phyloP scores from a whole-genome alignment of 108 stramenopile species.

The Licmophora abbreviata region DNA sequence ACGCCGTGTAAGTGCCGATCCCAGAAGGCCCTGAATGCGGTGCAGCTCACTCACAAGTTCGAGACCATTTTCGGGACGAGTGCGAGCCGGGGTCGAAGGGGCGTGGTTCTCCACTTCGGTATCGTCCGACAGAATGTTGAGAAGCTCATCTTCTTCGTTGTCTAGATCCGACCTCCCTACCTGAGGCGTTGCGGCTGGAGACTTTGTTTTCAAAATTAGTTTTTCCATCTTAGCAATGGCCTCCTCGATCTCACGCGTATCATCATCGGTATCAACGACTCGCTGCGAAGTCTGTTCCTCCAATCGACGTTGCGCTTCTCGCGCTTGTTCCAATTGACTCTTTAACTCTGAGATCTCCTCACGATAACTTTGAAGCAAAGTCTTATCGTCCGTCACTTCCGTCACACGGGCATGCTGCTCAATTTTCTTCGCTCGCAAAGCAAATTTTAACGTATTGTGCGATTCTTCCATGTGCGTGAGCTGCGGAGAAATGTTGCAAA shows the following conservation, averaged over 20 bases:
- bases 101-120: background rate
- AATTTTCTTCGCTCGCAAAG: conserved; percentile 83
- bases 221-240: conserved; percentile 78
- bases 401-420: conserved; percentile 77
- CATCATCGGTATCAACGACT: conserved; percentile 39
- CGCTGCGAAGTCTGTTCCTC: conserved; percentile 5
- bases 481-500: conserved; percentile 77
- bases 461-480: conserved; percentile 76
- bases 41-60: conserved; percentile 21
- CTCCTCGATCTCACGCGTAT: conserved; percentile 52
- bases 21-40: conserved; percentile 74
- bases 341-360: conserved; percentile 82
- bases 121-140: background rate
- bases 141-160: background rate
- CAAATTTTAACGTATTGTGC: conserved; percentile 92
- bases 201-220: conserved; percentile 62
- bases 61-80: no score
- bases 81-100: background rate
- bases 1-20: conserved; percentile 52
- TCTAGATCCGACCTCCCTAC: background rate
- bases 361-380: conserved; percentile 66
- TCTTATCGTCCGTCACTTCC: conserved; percentile 61
- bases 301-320: conserved; percentile 30
- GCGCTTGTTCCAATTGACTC: conserved; percentile 61
- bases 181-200: background rate